Percentiles rank a stretch among this genome's conserved stretches.
Evolutionary conservation across 2,329 filamentous ascomycete genomes (phyloP).

Genomic region (Aspergillus sergii): DNA sequence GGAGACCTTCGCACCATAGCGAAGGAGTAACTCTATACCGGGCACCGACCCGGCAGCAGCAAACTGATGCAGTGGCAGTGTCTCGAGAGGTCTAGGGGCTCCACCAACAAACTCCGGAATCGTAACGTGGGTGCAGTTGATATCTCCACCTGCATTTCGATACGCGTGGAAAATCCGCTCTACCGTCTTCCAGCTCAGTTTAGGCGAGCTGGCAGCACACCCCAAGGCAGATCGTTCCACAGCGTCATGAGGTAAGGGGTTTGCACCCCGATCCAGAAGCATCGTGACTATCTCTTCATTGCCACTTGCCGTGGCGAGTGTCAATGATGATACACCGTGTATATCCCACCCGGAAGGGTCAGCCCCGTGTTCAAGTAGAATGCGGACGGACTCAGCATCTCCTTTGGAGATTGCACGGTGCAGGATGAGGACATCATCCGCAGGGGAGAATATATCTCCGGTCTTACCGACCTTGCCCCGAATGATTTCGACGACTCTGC

Average conservation of each 20-base stretch:
- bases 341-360: not conserved
- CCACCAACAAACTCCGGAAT: not conserved
- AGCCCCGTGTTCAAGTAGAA: not conserved
- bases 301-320: not conserved
- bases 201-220: not conserved
- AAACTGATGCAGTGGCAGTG: not conserved
- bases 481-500: not conserved
- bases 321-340: not conserved
- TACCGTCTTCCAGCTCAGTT: not conserved
- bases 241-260: not conserved
- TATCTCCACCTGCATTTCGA: not conserved
- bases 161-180: not conserved
- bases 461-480: not conserved
- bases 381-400: not conserved
- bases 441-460: not conserved
- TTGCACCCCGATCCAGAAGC: not conserved
- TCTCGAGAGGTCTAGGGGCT: not conserved
- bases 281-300: not conserved
- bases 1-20: not conserved
- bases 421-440: not conserved
- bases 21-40: not conserved
- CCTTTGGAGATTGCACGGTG: not conserved
- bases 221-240: not conserved
- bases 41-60: not conserved
- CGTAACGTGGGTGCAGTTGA: not conserved